Evolutionary conservation across 2,329 filamentous ascomycete genomes (phyloP).

Genomic region (Lachnellula cervina): DNA sequence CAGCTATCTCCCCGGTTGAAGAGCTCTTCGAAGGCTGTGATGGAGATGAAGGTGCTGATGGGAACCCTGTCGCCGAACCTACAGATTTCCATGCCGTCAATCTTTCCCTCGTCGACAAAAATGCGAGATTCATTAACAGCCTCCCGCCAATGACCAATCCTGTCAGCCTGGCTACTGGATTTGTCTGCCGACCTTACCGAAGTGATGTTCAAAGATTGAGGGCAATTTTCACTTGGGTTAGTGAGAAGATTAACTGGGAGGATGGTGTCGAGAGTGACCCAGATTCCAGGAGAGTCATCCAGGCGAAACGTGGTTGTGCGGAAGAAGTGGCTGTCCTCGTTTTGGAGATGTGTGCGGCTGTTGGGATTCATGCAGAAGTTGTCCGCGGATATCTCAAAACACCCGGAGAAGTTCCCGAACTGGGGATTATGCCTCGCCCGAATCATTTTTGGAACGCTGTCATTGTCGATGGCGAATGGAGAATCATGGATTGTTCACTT

Average conservation of each 20-base stretch:
- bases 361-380: conserved; percentile 82
- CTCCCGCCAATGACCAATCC: conserved; percentile 79
- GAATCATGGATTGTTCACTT: conserved; percentile 90
- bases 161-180: conserved; percentile 77
- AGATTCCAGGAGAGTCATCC: conserved; percentile 78
- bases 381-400: conserved; percentile 86
- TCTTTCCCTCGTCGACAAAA: conserved; percentile 88
- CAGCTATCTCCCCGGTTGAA: conserved; percentile 83
- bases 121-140: conserved; percentile 81
- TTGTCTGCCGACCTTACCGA: conserved; percentile 88
- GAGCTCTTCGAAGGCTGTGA: conserved; percentile 80
- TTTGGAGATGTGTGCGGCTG: conserved; percentile 86
- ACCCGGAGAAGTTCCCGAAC: conserved; percentile 77
- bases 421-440: conserved; percentile 74
- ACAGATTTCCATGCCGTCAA: conserved; percentile 78
- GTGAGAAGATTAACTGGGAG: conserved; percentile 94
- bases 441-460: conserved; percentile 99
- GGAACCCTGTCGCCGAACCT: conserved; percentile 73
- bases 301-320: conserved; percentile 76
- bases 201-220: conserved; percentile 90
- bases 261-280: conserved; percentile 84
- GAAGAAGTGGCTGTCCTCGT: conserved; percentile 88
- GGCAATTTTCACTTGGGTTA: conserved; percentile 95
- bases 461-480: conserved; percentile 89
- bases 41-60: conserved; percentile 85